Base-by-base conservation (phyloP, 1,284 basidiomycete species). In the Fomes fomentarius region DNA sequence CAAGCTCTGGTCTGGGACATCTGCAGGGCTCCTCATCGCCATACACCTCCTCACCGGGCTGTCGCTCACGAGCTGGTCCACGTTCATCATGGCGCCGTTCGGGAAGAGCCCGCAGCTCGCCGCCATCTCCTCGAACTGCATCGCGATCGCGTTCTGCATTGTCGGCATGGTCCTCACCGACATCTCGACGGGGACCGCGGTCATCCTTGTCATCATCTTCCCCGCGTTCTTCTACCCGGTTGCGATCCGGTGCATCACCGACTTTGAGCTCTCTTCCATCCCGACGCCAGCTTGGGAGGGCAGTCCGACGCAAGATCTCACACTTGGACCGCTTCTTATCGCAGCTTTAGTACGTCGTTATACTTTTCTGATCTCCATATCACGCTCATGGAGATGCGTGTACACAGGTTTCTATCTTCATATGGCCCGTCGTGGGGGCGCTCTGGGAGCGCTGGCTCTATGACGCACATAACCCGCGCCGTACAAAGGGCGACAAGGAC, bases 191-290 rank as follows among this genome's bases (percentile, higher is more conserved):
- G 75, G 69, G 2, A 74, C 71, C 2, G 81, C 81, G 5, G 79
- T 82, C 47, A 73, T 90, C 26, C 84, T 88, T 60, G 81, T 85
- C 0, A 66, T 93, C 44, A 68, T 92, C 37, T 90, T 91, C 66
- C 90, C 89, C 0, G 85, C 89, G 0, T 79, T 80, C n/a, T 91
- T 83, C 66, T 91, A 87, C 60, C 76, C 90, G 11, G 90, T 89
- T 59, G 81, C 83, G 19, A 79, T 84, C 25, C 78, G 85, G 43
- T 80, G 79, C 4, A 80, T 90, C 8, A 79, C 80, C 50, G 84
- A 85, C 11, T 92, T 79, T 61, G 89, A 92, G 68, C 77, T 78
- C 44, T 69, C 82, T 44, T 71, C 76, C 28, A 66, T 79, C 39
- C 67, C 79, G 8, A 82, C 85, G 0, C 75, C 83, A 56, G 62